These are phyloP conservation scores for Cephalotrichum gorgonifer DNA, from an alignment of 2,329 filamentous ascomycete species.

Conservation along the genomic window DNA sequence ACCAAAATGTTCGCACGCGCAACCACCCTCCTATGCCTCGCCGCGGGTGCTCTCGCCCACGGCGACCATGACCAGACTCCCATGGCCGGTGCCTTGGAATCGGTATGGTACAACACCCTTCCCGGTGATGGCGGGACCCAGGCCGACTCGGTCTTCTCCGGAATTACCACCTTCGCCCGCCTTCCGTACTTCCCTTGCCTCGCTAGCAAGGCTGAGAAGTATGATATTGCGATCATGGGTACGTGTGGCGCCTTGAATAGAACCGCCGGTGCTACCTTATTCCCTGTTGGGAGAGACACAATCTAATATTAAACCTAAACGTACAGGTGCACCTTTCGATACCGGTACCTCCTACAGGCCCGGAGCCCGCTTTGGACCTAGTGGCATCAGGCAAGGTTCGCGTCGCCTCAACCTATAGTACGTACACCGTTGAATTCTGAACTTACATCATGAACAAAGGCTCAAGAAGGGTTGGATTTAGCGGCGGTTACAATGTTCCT, in stretches of 20 bases:
- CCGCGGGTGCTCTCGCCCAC: constrained; percentile 47
- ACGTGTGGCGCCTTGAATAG: constrained; percentile 48
- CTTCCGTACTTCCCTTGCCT: constrained; percentile 60
- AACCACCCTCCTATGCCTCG: constrained; percentile 24
- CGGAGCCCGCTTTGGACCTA: constrained; percentile 74
- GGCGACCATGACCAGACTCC: constrained; percentile 48
- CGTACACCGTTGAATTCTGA: constrained; percentile 51
- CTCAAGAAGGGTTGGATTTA: constrained; percentile 23
- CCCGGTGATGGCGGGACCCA: constrained; percentile 79
- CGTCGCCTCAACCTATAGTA: constrained; percentile 83
- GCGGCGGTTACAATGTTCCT: constrained; percentile 80
- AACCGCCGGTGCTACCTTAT: constrained; percentile 59
- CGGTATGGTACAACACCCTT: constrained; percentile 72
- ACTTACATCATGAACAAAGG: constrained; percentile 39
- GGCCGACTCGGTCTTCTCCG: constrained; percentile 39
- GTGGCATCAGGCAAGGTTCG: constrained; percentile 77
- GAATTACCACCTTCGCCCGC: constrained; percentile 68
- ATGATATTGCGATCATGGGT: constrained; percentile 63
- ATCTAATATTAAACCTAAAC: constrained; percentile 44
- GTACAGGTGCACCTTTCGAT: constrained; percentile 50
- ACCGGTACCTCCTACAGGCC: constrained; percentile 75
- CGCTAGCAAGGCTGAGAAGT: constrained; percentile 50
- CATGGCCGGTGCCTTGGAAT: constrained; percentile 55
- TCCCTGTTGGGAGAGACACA: no score
- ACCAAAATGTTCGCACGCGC: background rate